Evolutionary conservation across 768 basidiomycete species (phyloP), one percentile per base, ranked within the genome.

Genomic region (Russula olivacea): DNA sequence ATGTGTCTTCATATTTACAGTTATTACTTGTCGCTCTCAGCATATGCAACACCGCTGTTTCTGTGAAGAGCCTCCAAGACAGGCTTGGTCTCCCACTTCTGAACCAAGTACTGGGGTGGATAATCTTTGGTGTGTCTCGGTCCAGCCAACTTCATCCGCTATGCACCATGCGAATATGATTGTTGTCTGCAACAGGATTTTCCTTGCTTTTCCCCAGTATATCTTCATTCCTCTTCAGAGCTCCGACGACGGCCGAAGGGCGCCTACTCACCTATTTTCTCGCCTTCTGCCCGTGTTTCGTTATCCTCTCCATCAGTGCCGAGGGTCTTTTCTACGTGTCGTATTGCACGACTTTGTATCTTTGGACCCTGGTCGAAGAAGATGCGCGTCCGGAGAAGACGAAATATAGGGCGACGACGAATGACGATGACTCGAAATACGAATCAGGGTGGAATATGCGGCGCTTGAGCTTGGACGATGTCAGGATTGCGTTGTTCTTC

Each of bases 311-410:
- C 3, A 89, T 93, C 71, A 88, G 87, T 61, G 83, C 87, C 25
- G 92, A 93, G 69, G 88, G 86, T 0, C 76, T 92, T 15, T 93
- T 94, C 73, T 92, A 86, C 68, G 76, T 82, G n/a, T 78, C 83
- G 14, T 93, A 87, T 69, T 82, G 83, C 0, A 74, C 75, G 21
- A 84, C 84, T 6, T 72, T 93, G 38, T 72, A 81, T 19, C 66
- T 81, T 2, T 94, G 92, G 92, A 79, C 87, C 47, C 76, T 81
- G 11, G 77, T 88, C 7, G 91, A 93, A 67, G 71, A 69, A 30
- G 69, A 72, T 8, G 64, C 78, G 43, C 69, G 72, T 38, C 5
- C 23, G 7, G 28, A 55, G 14, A 50, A 54, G 43, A 12, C 17
- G 43, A 43, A 10, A 32, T 55, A 15, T 30, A 23, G 7, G 15